Conservation (phyloP, 768 basidiomycete genomes). For the Cystofilobasidium capitatum region DNA sequence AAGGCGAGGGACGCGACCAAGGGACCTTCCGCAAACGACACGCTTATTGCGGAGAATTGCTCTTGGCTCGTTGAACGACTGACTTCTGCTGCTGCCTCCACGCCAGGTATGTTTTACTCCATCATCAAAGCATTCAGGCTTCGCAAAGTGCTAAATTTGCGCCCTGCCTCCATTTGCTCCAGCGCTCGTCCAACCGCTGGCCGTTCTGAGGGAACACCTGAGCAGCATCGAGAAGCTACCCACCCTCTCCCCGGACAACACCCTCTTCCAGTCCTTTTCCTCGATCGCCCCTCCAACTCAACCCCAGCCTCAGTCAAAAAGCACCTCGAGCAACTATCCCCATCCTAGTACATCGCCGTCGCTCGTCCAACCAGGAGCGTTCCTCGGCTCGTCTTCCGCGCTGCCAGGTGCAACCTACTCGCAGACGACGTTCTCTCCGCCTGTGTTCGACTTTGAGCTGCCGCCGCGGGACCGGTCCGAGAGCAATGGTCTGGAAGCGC, state of each 20-base stretch:
- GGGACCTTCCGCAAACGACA: neutral
- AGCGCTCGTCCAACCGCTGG: neutral
- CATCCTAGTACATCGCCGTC: no score
- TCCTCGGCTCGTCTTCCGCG: no score
- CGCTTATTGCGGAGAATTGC: neutral
- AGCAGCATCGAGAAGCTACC: neutral
- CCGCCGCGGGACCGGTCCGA: neutral
- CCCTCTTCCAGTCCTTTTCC: neutral
- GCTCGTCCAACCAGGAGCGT: no score
- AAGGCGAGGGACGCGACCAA: neutral
- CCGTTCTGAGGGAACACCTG: neutral
- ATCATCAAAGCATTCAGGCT: no score
- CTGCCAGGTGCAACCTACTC: no score
- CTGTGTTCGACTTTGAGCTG: no score
- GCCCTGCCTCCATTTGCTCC: neutral
- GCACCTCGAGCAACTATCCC: no score
- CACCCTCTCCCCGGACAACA: neutral
- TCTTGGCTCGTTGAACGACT: neutral
- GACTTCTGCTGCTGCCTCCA: neutral
- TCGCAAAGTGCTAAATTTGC: neutral
- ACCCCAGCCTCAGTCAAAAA: no score
- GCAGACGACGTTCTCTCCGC: no score
- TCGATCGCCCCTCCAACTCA: no score
- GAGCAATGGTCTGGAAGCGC: neutral
- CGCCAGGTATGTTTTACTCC: neutral